Percentiles rank a stretch among this genome's conserved stretches.
Evolutionary conservation across 129 eudicot species (phyloP).

Genomic region (Heracleum sosnowskyi): DNA sequence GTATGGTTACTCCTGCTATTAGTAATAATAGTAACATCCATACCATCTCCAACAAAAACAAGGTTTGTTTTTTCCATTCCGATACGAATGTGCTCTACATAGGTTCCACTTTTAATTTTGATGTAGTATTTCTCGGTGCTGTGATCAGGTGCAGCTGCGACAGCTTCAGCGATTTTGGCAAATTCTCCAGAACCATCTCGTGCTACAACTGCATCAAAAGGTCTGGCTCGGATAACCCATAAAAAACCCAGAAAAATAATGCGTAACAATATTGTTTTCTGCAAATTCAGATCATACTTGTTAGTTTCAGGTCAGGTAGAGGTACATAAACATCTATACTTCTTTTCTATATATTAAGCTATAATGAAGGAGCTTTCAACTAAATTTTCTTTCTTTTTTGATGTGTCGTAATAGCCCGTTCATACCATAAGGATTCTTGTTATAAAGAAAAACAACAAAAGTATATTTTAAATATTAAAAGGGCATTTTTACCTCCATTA

Average conservation of each 20-base stretch:
- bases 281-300: background rate
- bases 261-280: background rate
- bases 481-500: background rate
- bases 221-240: background rate
- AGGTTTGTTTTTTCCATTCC: constrained; percentile 4
- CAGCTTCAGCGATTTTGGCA: background rate
- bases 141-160: background rate
- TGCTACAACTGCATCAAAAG: background rate
- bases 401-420: no score
- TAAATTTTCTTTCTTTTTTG: no score
- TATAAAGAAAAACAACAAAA: background rate
- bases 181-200: constrained; percentile 1
- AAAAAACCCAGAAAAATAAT: background rate
- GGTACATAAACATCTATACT: no score
- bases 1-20: constrained; percentile 3
- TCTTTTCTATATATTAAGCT: no score
- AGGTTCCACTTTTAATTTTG: background rate
- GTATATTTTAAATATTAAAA: background rate
- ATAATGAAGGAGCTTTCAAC: no score
- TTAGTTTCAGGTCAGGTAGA: background rate
- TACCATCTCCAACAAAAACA: constrained; percentile 6
- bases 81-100: background rate
- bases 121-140: background rate
- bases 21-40: constrained; percentile 7
- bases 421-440: background rate